Evolutionary conservation across 202 grass and related monocot species (phyloP), one percentile per base, ranked within the genome.

Genomic region (Elaeis oleifera): DNA sequence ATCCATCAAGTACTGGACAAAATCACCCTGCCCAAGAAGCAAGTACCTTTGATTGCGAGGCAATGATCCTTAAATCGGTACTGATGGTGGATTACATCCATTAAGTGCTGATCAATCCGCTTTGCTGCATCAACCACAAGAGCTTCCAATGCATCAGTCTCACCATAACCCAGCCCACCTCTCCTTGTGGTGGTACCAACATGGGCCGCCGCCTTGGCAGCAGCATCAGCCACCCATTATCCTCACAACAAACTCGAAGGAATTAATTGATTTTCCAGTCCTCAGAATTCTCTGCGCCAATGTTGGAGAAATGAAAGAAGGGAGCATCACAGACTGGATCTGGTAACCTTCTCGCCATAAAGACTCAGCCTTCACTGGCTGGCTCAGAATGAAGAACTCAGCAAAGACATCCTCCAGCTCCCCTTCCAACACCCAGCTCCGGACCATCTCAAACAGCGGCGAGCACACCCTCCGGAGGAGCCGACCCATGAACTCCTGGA

Each of bases 11-110:
- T 90, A 90, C 70, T 96, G 90, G 6, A 96, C 90, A 78, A 96
- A 96, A 59, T 96, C 90, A 74, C 90, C 90, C 82, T 96, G 90
- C 17, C 90, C 90, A n/a, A 96, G 83, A 72, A 96, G 90, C 76
- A 96, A 80, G 66, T 96, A 96, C 18, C 83, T 70, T 96, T 96
- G 65, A 96, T 96, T 14, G 90, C 90, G 0, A 96, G 78, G 50
- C 90, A 96, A 73, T 96, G 90, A 13, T 96, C 90, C 60, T 84
- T 90, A 65, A 96, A 96, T 27, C 78, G 70, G 63, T 90, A 96
- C 32, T 78, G 54, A 49, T 85, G 82, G 58, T 90, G 81, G 59
- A 96, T 96, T 29, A 96, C 90, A 80, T 96, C 80, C 86, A 96
- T 85, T 75, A 96, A 68, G 80, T 90, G 87, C 4, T 36, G 51